Percentiles rank a stretch among this genome's conserved stretches.
These are phyloP conservation scores for Rutidosis leptorrhynchoides DNA, from an alignment of 129 eudicot species.

Conservation along the genomic window DNA sequence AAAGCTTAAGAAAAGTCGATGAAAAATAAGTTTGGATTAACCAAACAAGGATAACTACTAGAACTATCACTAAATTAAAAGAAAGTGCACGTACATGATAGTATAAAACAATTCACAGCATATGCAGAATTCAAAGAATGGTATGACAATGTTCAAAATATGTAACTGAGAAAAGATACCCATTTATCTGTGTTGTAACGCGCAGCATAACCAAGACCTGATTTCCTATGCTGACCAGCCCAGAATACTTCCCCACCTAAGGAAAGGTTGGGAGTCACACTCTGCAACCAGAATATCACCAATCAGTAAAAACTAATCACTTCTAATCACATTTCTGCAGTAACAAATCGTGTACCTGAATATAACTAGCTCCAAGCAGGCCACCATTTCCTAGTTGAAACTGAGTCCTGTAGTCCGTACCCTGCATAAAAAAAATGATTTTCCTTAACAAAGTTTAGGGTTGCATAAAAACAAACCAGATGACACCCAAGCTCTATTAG, in stretches of 20 bases:
- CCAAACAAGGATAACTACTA: background rate
- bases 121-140: background rate
- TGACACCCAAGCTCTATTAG: background rate
- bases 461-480: slow-evolving; percentile 10
- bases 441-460: slow-evolving; percentile 4
- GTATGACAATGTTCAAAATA: background rate
- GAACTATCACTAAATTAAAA: background rate
- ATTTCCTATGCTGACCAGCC: slow-evolving; percentile 89
- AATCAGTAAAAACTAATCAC: slow-evolving; percentile 1
- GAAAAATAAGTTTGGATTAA: background rate
- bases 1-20: background rate
- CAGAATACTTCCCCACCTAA: slow-evolving; percentile 93
- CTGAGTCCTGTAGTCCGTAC: slow-evolving; percentile 84
- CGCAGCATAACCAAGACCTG: slow-evolving; percentile 79
- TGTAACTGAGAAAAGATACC: slow-evolving; percentile 35
- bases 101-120: background rate
- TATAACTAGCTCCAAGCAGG: slow-evolving; percentile 87
- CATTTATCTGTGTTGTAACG: slow-evolving; percentile 78
- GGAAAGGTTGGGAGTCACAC: slow-evolving; percentile 70
- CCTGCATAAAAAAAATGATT: slow-evolving; percentile 42
- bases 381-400: slow-evolving; percentile 86
- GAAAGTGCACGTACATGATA: background rate
- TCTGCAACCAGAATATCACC: slow-evolving; percentile 42
- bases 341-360: slow-evolving; percentile 56
- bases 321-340: background rate